Evolutionary conservation across 768 basidiomycete genomes (phyloP).

Genomic region (Mycena belliarum): DNA sequence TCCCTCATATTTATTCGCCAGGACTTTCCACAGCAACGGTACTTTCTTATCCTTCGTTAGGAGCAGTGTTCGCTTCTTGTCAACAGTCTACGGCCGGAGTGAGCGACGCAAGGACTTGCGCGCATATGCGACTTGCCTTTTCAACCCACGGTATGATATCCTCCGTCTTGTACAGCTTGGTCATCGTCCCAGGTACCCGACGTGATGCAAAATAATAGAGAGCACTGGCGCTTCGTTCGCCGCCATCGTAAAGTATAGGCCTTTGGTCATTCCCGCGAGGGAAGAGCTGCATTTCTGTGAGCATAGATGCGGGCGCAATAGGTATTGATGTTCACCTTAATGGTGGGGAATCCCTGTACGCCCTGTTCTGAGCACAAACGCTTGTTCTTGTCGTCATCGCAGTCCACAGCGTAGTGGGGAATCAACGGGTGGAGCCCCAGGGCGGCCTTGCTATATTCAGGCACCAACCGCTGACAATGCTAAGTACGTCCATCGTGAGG

Average conservation of each 20-base stretch:
- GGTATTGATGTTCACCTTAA: constrained; percentile 58
- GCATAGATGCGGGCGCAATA: background rate
- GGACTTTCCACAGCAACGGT: constrained; percentile 79
- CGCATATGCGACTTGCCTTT: constrained; percentile 39
- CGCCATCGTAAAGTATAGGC: constrained; percentile 64
- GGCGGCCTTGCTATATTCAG: constrained; percentile 85
- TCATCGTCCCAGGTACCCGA: constrained; percentile 72
- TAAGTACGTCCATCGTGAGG: constrained; percentile 28
- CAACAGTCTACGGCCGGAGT: constrained; percentile 27
- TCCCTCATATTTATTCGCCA: constrained; percentile 70
- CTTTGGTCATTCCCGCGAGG: constrained; percentile 69
- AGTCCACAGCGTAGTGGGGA: constrained; percentile 92
- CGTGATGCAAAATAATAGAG: constrained; percentile 77
- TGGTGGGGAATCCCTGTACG: constrained; percentile 89
- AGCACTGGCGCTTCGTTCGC: constrained; percentile 69
- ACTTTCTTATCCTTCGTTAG: constrained; percentile 75
- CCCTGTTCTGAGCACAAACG: constrained; percentile 81
- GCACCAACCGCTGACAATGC: constrained; percentile 86
- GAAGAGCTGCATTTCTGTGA: constrained; percentile 55
- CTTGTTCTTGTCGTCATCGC: constrained; percentile 82
- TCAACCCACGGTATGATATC: constrained; percentile 70
- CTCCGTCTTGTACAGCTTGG: constrained; percentile 53
- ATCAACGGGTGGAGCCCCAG: constrained; percentile 76
- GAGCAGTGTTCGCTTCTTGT: constrained; percentile 60
- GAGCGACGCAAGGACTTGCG: background rate